phyloP scores from a whole-genome alignment of 805 yeast species.

The Lachancea sp. region DNA sequence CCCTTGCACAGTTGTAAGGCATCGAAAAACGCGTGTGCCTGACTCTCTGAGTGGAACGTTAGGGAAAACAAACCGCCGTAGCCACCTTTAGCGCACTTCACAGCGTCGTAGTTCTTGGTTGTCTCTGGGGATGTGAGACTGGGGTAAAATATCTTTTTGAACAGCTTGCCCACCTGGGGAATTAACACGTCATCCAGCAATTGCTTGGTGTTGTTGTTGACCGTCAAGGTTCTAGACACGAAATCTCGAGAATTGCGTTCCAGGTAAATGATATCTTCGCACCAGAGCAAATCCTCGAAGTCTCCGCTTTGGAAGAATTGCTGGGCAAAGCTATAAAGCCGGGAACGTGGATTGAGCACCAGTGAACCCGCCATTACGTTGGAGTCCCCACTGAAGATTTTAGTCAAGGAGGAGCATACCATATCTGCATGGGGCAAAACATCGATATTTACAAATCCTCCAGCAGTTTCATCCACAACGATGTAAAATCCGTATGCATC shows the following conservation, averaged over 20 bases:
- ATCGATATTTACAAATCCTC: conserved; percentile 80
- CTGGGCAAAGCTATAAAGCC: conserved; percentile 40
- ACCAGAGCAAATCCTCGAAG: conserved; percentile 80
- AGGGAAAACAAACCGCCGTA: conserved; percentile 84
- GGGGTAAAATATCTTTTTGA: conserved; percentile 72
- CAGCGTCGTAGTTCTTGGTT: conserved; percentile 59
- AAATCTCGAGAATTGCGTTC: conserved; percentile 94
- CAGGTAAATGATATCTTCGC: conserved; percentile 85
- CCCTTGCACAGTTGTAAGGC: conserved; percentile 51
- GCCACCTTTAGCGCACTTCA: conserved; percentile 62
- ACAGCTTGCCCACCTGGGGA: conserved; percentile 38
- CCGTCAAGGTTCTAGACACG: conserved; percentile 46
- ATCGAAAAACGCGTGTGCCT: conserved; percentile 70
- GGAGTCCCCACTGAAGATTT: conserved; percentile 89
- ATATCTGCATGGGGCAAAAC: conserved; percentile 78
- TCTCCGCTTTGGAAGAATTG: conserved; percentile 38
- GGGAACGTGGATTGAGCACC: conserved; percentile 65
- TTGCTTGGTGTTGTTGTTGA: conserved; percentile 50
- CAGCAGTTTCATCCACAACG: conserved; percentile 91
- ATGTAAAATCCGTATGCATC: conserved; percentile 67
- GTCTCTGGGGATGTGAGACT: conserved; percentile 41
- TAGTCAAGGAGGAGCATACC: conserved; percentile 80
- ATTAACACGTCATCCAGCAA: conserved; percentile 49
- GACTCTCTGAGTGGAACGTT: conserved; percentile 54
- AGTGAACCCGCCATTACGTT: conserved; percentile 94